phyloP scores from a whole-genome alignment of 495 filamentous ascomycete species.

The Podospora comata region DNA sequence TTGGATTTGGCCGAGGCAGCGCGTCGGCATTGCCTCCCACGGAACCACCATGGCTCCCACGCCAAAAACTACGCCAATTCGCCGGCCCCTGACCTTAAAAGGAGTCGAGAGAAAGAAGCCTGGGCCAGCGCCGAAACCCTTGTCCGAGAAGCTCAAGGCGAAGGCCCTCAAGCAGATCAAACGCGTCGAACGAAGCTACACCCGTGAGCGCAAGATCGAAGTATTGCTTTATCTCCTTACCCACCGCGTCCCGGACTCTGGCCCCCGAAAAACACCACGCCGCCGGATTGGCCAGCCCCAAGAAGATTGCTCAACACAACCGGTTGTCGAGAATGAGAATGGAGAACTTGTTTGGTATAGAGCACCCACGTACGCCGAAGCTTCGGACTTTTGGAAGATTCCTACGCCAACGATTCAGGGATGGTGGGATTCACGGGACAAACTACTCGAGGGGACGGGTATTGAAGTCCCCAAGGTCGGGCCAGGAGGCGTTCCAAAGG shows the following conservation, averaged over 20 bases:
- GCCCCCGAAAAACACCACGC: slow-evolving; percentile 17
- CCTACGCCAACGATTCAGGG: slow-evolving; percentile 28
- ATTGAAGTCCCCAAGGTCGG: slow-evolving; percentile 20
- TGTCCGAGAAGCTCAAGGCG: slow-evolving; percentile 20
- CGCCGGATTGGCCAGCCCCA: slow-evolving; percentile 27
- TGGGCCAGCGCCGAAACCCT: slow-evolving; percentile 24
- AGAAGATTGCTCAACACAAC: slow-evolving; percentile 11
- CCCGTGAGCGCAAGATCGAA: slow-evolving; percentile 31
- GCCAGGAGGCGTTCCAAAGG: not conserved
- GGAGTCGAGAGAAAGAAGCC: slow-evolving; percentile 17
- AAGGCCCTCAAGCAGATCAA: slow-evolving; percentile 23
- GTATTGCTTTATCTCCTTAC: slow-evolving; percentile 30
- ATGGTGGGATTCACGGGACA: slow-evolving; percentile 33
- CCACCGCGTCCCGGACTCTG: slow-evolving; percentile 24
- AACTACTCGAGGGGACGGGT: slow-evolving; percentile 28
- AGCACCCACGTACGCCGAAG: slow-evolving; percentile 30
- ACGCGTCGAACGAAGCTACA: slow-evolving; percentile 27
- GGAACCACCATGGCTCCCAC: slow-evolving; percentile 7
- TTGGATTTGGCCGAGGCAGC: not conserved
- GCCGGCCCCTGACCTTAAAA: slow-evolving; percentile 17
- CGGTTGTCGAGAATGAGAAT: slow-evolving; percentile 5
- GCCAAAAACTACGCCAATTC: slow-evolving; percentile 2
- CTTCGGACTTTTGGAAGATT: slow-evolving; percentile 28
- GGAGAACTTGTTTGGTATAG: slow-evolving; percentile 25
- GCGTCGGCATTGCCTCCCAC: slow-evolving; percentile 4